Conservation (phyloP, 2,329 filamentous ascomycete genomes). For the Ophiosphaerella narmari region DNA sequence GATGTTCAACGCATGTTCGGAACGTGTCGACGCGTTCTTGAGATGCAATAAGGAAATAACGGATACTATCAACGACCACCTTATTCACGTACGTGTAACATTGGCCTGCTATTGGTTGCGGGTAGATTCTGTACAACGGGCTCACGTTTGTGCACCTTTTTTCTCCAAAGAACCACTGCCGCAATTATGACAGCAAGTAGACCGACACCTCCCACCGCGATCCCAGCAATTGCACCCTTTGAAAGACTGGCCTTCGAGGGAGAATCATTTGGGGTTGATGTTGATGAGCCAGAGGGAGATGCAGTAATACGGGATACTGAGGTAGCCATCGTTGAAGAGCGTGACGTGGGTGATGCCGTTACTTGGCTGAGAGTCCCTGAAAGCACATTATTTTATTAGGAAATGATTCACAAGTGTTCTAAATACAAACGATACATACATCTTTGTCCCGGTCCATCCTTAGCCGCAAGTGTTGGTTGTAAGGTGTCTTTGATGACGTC, state of each 20-base stretch:
- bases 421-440: not conserved
- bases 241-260: not conserved
- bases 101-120: not conserved
- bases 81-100: not conserved
- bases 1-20: too few relatives aligned
- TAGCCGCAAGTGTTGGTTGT: constrained; percentile 5
- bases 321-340: not conserved
- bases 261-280: not conserved
- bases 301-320: not conserved
- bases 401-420: too few relatives aligned
- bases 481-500: constrained; percentile 8
- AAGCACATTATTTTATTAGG: too few relatives aligned
- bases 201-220: not conserved
- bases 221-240: not conserved
- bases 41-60: too few relatives aligned
- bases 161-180: not conserved
- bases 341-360: not conserved
- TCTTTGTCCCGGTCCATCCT: constrained; percentile 3
- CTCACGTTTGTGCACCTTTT: not conserved
- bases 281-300: not conserved
- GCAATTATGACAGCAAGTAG: not conserved
- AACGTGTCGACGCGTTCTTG: too few relatives aligned
- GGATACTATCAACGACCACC: too few relatives aligned
- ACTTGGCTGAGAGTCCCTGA: constrained; percentile 7
- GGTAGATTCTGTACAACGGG: not conserved